Percentiles rank a stretch among this genome's conserved stretches.
Evolutionary conservation across 352 stramenopile genomes (phyloP).

Genomic region (Pelagophyceae sp.): DNA sequence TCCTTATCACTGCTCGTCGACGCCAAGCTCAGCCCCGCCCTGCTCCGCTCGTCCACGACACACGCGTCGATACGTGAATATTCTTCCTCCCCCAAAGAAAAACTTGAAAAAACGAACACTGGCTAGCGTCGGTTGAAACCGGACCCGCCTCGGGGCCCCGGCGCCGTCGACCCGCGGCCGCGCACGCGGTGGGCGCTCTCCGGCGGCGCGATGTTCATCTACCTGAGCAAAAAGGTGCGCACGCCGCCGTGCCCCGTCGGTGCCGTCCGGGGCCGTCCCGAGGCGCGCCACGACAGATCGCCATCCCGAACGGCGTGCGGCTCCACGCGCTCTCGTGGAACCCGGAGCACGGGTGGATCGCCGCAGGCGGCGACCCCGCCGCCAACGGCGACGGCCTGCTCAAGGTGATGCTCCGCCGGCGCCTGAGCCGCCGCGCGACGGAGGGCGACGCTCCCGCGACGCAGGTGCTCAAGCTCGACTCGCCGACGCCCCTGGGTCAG

Average conservation of each 20-base stretch:
- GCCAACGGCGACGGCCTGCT: slow-evolving; percentile 78
- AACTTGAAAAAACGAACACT: too few relatives aligned
- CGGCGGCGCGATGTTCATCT: slow-evolving; percentile 73
- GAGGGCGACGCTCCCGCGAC: too few relatives aligned
- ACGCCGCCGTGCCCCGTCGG: background rate
- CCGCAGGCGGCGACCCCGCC: slow-evolving; percentile 80
- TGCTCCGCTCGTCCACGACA: too few relatives aligned
- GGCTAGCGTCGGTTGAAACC: too few relatives aligned
- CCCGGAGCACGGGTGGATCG: slow-evolving; percentile 82
- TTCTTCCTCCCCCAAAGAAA: too few relatives aligned
- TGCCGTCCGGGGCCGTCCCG: background rate
- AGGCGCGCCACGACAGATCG: slow-evolving; percentile 24
- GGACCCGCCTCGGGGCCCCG: too few relatives aligned
- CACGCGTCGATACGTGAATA: too few relatives aligned
- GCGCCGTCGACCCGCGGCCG: too few relatives aligned
- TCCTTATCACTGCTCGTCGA: too few relatives aligned
- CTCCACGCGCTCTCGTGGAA: slow-evolving; percentile 81
- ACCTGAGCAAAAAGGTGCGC: slow-evolving; percentile 75
- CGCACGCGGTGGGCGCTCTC: too few relatives aligned
- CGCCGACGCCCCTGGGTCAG: slow-evolving; percentile 2
- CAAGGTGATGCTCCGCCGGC: slow-evolving; percentile 75
- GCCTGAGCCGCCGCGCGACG: too few relatives aligned
- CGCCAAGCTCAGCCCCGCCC: too few relatives aligned
- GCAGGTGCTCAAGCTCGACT: slow-evolving; percentile 73
- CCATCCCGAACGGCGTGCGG: slow-evolving; percentile 81